Evolutionary conservation across 129 eudicot genomes (phyloP).

Genomic region (Heracleum sosnowskyi): DNA sequence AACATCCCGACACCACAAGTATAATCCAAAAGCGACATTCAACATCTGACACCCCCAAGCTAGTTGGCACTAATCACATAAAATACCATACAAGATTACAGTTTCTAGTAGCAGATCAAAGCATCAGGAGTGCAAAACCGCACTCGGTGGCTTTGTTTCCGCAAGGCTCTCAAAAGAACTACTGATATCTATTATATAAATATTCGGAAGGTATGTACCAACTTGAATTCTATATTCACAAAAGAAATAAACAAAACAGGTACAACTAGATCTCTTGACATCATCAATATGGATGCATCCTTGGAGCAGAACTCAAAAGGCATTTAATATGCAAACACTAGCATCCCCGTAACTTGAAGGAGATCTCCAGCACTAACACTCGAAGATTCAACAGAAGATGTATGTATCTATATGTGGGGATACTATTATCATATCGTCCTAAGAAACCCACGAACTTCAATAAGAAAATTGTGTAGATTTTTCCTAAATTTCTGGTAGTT

Average conservation of each 20-base stretch:
- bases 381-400: not conserved
- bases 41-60: not conserved
- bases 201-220: not conserved
- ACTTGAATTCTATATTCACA: not conserved
- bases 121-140: not conserved
- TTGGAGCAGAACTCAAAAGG: not conserved
- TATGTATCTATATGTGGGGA: not conserved
- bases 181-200: not conserved
- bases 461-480: slow-evolving; percentile 65
- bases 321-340: not conserved
- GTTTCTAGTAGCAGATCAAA: not conserved
- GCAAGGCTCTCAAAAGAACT: not conserved
- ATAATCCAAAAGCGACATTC: too few relatives aligned
- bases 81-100: not conserved
- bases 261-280: not conserved
- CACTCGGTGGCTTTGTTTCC: not conserved
- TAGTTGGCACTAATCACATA: not conserved
- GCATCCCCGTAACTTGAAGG: not conserved
- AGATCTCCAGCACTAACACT: not conserved
- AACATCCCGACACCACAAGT: not conserved
- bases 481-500: slow-evolving; percentile 83
- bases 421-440: slow-evolving; percentile 43
- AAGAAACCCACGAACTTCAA: slow-evolving; percentile 90
- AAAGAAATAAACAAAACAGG: not conserved
- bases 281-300: not conserved